Conservation (phyloP, 108 stramenopile species). For the Nitzschia sp. region DNA sequence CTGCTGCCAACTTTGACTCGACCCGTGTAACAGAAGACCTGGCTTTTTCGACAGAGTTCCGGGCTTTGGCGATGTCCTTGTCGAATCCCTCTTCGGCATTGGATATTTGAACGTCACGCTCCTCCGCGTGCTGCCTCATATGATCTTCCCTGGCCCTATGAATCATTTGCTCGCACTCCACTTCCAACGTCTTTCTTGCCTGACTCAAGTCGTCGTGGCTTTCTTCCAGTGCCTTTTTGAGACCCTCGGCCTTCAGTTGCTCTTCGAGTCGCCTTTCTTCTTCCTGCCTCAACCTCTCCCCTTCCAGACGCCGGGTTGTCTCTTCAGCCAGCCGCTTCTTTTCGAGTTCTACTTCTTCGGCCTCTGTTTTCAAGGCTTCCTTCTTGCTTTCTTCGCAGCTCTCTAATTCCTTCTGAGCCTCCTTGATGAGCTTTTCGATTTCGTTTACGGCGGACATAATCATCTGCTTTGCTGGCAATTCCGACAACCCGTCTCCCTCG, state of each 20-base stretch:
- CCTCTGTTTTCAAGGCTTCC: slow-evolving; percentile 17
- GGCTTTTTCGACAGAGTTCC: slow-evolving; percentile 34
- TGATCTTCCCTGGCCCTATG: slow-evolving; percentile 38
- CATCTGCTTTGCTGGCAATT: slow-evolving; percentile 41
- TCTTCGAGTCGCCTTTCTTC: slow-evolving; percentile 22
- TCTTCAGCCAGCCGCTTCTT: slow-evolving; percentile 12
- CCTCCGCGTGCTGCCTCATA: slow-evolving; percentile 11
- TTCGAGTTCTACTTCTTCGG: slow-evolving; percentile 18
- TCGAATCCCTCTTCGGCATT: slow-evolving; percentile 32
- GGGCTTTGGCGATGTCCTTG: slow-evolving; percentile 36
- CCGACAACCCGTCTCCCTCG: slow-evolving; percentile 3
- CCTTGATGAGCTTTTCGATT: slow-evolving; percentile 38
- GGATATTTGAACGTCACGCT: slow-evolving; percentile 18
- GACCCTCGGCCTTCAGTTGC: slow-evolving; percentile 2
- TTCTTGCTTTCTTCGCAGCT: slow-evolving; percentile 10
- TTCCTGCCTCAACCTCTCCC: slow-evolving; percentile 10
- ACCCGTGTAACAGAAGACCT: slow-evolving; percentile 14
- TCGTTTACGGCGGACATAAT: slow-evolving; percentile 37
- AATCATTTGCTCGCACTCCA: slow-evolving; percentile 13
- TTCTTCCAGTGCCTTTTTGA: slow-evolving; percentile 37
- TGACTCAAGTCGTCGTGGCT: slow-evolving; percentile 31
- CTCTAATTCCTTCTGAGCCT: slow-evolving; percentile 20
- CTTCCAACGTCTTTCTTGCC: slow-evolving; percentile 27
- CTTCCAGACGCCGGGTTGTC: background rate
- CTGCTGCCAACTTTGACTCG: slow-evolving; percentile 32